Evolutionary conservation across 2,329 filamentous ascomycete species (phyloP), one percentile per base, ranked within the genome.

Genomic region (Colletotrichum eremochloae): DNA sequence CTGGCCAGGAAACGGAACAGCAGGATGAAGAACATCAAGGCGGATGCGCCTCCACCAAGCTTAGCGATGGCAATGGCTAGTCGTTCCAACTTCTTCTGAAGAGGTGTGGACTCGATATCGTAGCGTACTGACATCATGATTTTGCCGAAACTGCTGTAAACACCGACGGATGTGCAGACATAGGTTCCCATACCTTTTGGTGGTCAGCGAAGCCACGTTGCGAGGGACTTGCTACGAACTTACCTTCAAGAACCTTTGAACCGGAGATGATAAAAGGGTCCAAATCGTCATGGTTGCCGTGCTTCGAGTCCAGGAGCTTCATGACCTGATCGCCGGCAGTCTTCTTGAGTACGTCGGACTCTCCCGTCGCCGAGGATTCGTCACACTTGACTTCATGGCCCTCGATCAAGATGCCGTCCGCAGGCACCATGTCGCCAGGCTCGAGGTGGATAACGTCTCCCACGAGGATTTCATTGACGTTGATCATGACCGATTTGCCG

Each of bases 1-100:
- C 88, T 87, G 53, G 88, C 91, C 31, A 94, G 83, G 79, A 95
- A 95, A 77, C 93, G 91, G 84, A 96, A 93, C 76, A 95, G 89
- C 15, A 95, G 85, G 31, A 94, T 91, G 65, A 94, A 83, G 79
- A 96, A 96, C 33, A 96, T 85, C 52, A 14, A 95, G 81, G 36
- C 93, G 80, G 60, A 67, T 24, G 93, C 93, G 44, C 93, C 91
- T 67, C 89, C 89, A 75, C 87, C 88, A 52, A 84, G 78, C 73
- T 83, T 5, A 82, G 82, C 65, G 53, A 86, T 85, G 48, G 76
- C 78, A 64, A 81, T 80, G 36, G 85, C 83, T 14, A 86, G 78
- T 12, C 75, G 75, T 36, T 80, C 84, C 4, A 90, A 82, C 78
- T 88, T 89, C 75, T 84, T 82, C 76, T 89, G 87, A 1, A 90